Percentiles rank a stretch among this genome's conserved stretches.
phyloP scores from a whole-genome alignment of 495 filamentous ascomycete genomes.

The Lophium mytilinum region DNA sequence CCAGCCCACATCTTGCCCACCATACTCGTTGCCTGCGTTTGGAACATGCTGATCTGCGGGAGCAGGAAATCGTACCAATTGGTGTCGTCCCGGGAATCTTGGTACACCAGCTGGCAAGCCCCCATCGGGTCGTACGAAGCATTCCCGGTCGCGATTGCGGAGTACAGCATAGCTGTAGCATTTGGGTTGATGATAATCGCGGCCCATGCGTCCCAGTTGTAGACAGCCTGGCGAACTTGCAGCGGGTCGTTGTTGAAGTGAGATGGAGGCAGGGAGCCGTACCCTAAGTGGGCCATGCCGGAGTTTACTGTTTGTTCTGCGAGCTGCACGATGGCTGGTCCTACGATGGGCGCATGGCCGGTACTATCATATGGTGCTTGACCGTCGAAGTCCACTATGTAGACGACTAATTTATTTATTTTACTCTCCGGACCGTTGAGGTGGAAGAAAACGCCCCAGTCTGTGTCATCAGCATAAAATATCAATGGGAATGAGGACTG shows the following conservation, averaged over 20 bases:
- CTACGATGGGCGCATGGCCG: constrained; percentile 21
- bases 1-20: constrained; percentile 50
- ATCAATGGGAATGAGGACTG: not conserved
- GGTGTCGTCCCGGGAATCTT: constrained; percentile 51
- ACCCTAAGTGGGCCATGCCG: constrained; percentile 10
- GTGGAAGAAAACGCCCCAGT: constrained; percentile 23
- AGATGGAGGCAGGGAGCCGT: not conserved
- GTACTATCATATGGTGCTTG: constrained; percentile 21
- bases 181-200: constrained; percentile 18
- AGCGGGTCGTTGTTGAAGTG: constrained; percentile 4
- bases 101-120: constrained; percentile 51
- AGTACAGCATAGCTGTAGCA: constrained; percentile 8
- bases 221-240: constrained; percentile 8
- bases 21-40: constrained; percentile 36
- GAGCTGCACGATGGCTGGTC: constrained; percentile 18
- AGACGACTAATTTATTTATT: constrained; percentile 16
- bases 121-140: constrained; percentile 46
- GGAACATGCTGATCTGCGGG: constrained; percentile 41
- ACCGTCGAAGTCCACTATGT: constrained; percentile 29
- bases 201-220: constrained; percentile 13
- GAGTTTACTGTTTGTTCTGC: constrained; percentile 8
- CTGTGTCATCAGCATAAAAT: not conserved
- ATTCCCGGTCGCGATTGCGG: constrained; percentile 8
- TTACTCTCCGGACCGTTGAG: constrained; percentile 10
- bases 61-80: constrained; percentile 47